Base-by-base conservation (phyloP, 1,284 basidiomycete species). In the Grifola frondosa region DNA sequence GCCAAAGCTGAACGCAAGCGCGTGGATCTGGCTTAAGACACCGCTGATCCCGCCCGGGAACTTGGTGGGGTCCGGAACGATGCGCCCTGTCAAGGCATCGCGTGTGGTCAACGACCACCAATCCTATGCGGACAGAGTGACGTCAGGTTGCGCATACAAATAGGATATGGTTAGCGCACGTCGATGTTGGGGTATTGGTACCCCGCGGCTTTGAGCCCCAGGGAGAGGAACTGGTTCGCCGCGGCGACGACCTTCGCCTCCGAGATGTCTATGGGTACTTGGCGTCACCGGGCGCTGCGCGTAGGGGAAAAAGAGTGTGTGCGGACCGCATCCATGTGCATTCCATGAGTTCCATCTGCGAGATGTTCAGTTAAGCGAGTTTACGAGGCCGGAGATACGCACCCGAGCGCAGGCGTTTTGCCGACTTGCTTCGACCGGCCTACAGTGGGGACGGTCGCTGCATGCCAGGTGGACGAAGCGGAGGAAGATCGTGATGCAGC, bases 181-280 rank as follows among this genome's bases (percentile, higher is more conserved):
- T 78, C 77, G 40, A 80, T 75, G 57, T 78, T 78, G 41, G 79
- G 63, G 52, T 78, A 78, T 53, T 74, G 56, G 43, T 80, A 80
- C 4, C 77, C 77, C 11, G 65, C 74, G 35, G 64, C 65, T 49
- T 73, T 70, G 19, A 80, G 62, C 7, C 77, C 77, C 6, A 77
- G 63, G 6, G 68, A 68, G 9, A 73, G 56, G 40, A 79, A 68
- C 25, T 68, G 63, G 42, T 73, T 70, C 13, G 75, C 77, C 6
- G 74, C 75, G 21, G 66, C 66, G 32, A 78, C 51, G 22, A 80
- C 59, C 48, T 73, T 74, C 7, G 65, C 49, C 40, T 71, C 72
- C 42, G 67, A 71, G 48, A 78, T 73, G 42, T 70, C 71, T 71
- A 41, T 21, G 28, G 43, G 39, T 11, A 41, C 44, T n/a, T n/a